These are phyloP conservation scores for Persicaria maculosa DNA, from an alignment of 148 eudicot species.

Conservation along the genomic window DNA sequence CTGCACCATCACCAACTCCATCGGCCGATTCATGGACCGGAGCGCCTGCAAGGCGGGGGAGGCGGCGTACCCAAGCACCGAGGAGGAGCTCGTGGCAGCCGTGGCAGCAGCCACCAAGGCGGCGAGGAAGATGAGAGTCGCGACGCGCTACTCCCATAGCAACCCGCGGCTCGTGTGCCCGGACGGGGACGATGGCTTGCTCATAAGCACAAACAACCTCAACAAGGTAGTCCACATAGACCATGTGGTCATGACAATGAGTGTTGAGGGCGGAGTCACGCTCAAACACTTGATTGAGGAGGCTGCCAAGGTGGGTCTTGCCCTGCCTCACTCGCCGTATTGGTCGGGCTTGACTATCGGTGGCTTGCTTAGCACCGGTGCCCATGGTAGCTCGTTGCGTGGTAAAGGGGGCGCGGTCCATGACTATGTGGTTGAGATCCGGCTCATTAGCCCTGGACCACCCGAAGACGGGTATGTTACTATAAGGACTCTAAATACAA, in stretches of 20 bases:
- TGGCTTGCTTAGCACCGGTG: conserved; percentile 22
- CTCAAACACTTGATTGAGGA: conserved; percentile 19
- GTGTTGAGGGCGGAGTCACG: conserved; percentile 22
- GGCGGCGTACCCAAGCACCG: conserved; percentile 17
- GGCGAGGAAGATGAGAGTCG: conserved; percentile 24
- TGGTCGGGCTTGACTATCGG: conserved; percentile 24
- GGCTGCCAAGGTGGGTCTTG: conserved; percentile 19
- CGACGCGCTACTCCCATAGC: conserved; percentile 27
- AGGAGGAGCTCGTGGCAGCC: conserved; percentile 17
- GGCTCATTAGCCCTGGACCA: conserved; percentile 21
- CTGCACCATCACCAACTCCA: conserved; percentile 24
- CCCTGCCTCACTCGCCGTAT: conserved; percentile 18
- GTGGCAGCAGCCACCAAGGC: conserved; percentile 17
- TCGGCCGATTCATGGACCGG: conserved; percentile 23
- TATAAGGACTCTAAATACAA: conserved; percentile 2
- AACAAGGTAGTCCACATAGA: conserved; percentile 9
- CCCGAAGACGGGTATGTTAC: conserved; percentile 15
- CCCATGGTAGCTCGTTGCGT: conserved; percentile 26
- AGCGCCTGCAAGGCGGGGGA: conserved; percentile 17
- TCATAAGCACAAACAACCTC: conserved; percentile 25
- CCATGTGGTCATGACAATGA: conserved; percentile 8
- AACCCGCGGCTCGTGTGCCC: conserved; percentile 24
- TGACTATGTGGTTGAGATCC: conserved; percentile 22
- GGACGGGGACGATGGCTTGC: conserved; percentile 21
- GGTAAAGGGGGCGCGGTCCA: conserved; percentile 27